phyloP scores from a whole-genome alignment of 306 rosid genomes.

The Delonix regia region DNA sequence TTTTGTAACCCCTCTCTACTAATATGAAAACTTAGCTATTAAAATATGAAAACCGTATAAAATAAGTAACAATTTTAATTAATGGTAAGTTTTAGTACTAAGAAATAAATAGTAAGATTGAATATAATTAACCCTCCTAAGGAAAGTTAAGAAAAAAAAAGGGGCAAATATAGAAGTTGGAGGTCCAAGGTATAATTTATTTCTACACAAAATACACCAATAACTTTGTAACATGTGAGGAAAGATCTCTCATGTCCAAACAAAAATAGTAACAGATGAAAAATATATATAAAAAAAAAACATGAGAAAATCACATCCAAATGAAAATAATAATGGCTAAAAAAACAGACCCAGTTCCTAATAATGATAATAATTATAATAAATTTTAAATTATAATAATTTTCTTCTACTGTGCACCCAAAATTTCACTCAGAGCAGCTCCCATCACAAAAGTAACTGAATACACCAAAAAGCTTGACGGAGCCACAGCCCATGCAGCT shows the following conservation, averaged over 20 bases:
- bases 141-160: background rate
- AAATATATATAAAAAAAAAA: background rate
- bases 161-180: background rate
- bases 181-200: background rate
- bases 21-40: too few species aligned
- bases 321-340: background rate
- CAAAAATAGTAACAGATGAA: background rate
- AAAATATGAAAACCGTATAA: too few species aligned
- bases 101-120: background rate
- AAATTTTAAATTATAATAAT: background rate
- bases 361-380: background rate
- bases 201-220: background rate
- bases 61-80: too few species aligned
- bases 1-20: too few species aligned
- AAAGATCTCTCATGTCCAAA: background rate
- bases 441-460: conserved; percentile 35
- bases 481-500: conserved; percentile 19
- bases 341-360: background rate
- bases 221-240: background rate
- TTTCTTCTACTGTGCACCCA: background rate
- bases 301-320: background rate
- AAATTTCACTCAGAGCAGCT: conserved; percentile 30
- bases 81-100: too few species aligned
- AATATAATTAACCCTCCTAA: background rate
- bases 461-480: conserved; percentile 40